These are phyloP conservation scores for Penicillium nordicum DNA, from an alignment of 2,329 filamentous ascomycete genomes.

Conservation along the genomic window DNA sequence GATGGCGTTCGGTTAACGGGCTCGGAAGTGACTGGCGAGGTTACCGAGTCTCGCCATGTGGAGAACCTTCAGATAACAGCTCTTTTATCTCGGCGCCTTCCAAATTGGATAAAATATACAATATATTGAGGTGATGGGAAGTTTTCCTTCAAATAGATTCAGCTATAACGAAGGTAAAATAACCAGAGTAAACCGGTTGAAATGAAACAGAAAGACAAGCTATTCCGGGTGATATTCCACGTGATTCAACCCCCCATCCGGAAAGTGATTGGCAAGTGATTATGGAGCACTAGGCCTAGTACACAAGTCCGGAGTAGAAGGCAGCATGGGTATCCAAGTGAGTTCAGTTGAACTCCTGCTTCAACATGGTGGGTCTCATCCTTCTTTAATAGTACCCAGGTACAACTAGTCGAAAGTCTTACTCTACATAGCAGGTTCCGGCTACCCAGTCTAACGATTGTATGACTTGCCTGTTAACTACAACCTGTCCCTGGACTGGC, in stretches of 20 bases:
- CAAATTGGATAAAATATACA: background rate
- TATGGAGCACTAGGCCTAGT: background rate
- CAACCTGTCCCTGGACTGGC: too few relatives aligned
- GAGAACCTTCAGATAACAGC: slow-evolving; percentile 6
- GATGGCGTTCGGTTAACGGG: slow-evolving; percentile 3
- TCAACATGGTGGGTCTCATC: too few relatives aligned
- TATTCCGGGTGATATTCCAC: background rate
- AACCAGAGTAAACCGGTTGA: background rate
- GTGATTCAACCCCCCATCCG: slow-evolving; percentile 3
- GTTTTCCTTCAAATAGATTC: background rate
- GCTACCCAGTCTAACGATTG: too few relatives aligned
- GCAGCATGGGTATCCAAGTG: too few relatives aligned
- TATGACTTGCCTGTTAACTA: too few relatives aligned
- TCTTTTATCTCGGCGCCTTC: background rate
- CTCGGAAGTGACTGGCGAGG: slow-evolving; percentile 25
- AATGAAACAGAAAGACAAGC: background rate
- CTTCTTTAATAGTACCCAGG: too few relatives aligned
- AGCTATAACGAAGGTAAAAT: too few relatives aligned
- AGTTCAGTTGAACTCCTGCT: too few relatives aligned
- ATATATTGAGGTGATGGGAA: background rate
- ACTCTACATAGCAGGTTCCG: too few relatives aligned
- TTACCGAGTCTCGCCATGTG: slow-evolving; percentile 31
- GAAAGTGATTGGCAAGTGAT: background rate
- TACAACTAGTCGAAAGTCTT: too few relatives aligned
- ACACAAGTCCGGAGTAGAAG: too few relatives aligned